Base-by-base conservation (phyloP, 2,329 filamentous ascomycete genomes). In the Ophiosphaerella korrae region DNA sequence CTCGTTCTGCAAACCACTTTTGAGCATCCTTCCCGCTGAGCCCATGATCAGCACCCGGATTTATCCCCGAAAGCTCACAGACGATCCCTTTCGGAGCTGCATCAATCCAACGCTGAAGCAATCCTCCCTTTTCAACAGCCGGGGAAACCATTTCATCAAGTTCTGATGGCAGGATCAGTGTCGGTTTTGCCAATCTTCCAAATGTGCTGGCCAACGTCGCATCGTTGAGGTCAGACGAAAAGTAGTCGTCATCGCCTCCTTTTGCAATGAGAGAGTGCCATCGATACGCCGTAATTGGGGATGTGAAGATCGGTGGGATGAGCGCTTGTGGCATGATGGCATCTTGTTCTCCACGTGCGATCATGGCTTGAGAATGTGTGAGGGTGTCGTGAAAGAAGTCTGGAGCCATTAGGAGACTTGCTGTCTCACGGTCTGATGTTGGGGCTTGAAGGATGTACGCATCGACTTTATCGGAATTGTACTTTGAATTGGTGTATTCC, bases 201-300 rank as follows among this genome's bases (percentile, higher is more conserved):
- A 57, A 57, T 12, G 35, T 48, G 7, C 11, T 11, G 0, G 14
- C 26, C 7, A 59, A 29, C 3, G n/a, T 44, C 14, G 16, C 31
- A 12, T 50, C 48, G 13, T 45, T 35, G n/a, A 48, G 31, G 29
- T 63, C 58, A 7, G 51, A 53, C 12, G 57, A 58, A 42, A 63
- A 63, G 38, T 55, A 60, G 42, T 60, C 57, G 21, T 62, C 60
- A 14, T 60, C 58, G n/a, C 60, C 54, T 2, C 55, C 50, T 3
- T 50, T 36, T 2, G 49, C 42, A 7, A 56, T 38, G 11, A 62
- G 47, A 3, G 57, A 62, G 33, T 54, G 38, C 57, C 60, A 62
- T 29, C 53, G 57, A 43, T 62, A 62, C 7, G 59, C 53, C 1
- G 58, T 54, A 12, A 62, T 37, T 2, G 58, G 58, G 3, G 55